Percentiles rank a stretch among this genome's conserved stretches.
phyloP scores from a whole-genome alignment of 495 filamentous ascomycete genomes.

The Penicillium waksmanii region DNA sequence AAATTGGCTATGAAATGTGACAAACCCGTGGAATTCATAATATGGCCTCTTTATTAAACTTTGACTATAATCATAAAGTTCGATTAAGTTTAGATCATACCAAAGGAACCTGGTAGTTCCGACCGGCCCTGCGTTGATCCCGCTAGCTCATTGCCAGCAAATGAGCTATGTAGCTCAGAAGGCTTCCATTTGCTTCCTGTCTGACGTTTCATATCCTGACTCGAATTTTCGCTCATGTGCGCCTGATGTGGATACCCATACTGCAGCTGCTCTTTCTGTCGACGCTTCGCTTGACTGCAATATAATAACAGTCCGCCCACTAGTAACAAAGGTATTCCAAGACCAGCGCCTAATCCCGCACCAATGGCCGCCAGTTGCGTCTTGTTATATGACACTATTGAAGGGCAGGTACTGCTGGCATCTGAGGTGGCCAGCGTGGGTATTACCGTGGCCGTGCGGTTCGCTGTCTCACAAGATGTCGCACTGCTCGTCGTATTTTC shows the following conservation, averaged over 20 bases:
- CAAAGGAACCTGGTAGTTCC: neutral
- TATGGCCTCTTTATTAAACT: too few species aligned
- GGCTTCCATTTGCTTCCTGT: neutral
- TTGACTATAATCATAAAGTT: too few species aligned
- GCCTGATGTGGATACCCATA: neutral
- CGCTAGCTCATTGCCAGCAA: neutral
- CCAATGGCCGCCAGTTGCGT: slow-evolving; percentile 1
- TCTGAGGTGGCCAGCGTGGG: neutral
- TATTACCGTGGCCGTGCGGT: neutral
- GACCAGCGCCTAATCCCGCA: slow-evolving; percentile 1
- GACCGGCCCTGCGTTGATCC: neutral
- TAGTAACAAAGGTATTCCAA: slow-evolving; percentile 5
- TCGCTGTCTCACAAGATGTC: neutral
- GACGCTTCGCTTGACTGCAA: neutral
- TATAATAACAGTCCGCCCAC: neutral
- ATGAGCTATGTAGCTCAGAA: neutral
- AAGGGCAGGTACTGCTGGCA: neutral
- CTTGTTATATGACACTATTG: neutral
- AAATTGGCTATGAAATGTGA: too few species aligned
- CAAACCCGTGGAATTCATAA: too few species aligned
- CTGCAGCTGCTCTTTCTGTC: neutral
- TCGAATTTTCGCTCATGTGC: neutral
- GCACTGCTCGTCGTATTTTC: neutral
- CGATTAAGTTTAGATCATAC: neutral
- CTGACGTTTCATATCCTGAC: neutral